Base-by-base conservation (phyloP, 1,284 basidiomycete genomes). In the Pseudozyma tsukubaensis region DNA sequence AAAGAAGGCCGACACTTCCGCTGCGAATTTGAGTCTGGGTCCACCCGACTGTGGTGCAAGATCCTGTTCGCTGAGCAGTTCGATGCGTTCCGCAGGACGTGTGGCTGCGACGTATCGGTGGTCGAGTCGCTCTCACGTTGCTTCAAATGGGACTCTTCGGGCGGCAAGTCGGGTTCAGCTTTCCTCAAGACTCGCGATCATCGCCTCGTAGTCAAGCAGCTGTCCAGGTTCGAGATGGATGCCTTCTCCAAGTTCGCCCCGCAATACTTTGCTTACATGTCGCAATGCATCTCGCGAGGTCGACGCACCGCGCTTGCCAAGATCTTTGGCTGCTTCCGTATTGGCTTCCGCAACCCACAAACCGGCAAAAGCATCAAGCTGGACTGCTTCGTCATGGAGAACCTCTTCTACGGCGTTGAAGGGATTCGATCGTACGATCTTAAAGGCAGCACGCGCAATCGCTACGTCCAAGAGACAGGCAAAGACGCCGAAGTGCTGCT, bases 11-110 rank as follows among this genome's bases (percentile, higher is more conserved):
- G 78, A 32, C 83, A 84, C 51, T 78, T 82, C 55, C 70, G 80
- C 29, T 84, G 80, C 66, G 84, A 84, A 58, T 84, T 83, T 47
- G 77, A 82, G 24, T 82, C 83, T 0, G 92, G 92, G n/a, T 87
- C 94, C 56, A 93, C 91, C n/a, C 94, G 97, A 77, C 94, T 93
- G n/a, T 81, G 72, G 80, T 98, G 95, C 84, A 94, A 94, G 4
- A 92, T 98, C 72, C 89, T 99, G 59, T 98, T 94, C 84, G 94
- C 95, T 0, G 94, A 99, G 84, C 94, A 98, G 84, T 99, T 99
- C 77, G 95, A 98, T 79, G 94, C 94, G 5, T 86, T 99, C 45
- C 90, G 97, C 18, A 88, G 92, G 52, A 94, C 91, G 13, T 98
- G 96, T 78, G 93, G 94, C 70, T 97, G 94, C 82, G 93, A 96